Conservation (phyloP, 768 basidiomycete species). For the Fomitopsis serialis region DNA sequence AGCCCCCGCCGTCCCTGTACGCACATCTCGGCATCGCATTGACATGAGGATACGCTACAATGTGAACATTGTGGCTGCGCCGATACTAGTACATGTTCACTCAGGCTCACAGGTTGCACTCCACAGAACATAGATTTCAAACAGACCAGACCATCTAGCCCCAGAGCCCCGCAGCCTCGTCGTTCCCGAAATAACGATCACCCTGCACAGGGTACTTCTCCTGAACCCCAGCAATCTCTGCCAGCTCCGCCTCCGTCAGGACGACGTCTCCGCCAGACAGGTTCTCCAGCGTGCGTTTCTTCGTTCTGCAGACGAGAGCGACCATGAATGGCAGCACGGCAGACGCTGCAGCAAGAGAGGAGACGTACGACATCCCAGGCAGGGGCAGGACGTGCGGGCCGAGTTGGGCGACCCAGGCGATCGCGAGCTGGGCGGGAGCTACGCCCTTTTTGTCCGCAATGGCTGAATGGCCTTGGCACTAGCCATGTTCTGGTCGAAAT, state of each 20-base stretch:
- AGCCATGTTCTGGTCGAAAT: slow-evolving; percentile 32
- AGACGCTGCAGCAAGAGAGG: neutral
- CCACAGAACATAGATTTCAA: no score
- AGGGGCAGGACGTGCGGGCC: slow-evolving; percentile 38
- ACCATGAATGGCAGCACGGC: neutral
- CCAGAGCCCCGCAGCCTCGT: slow-evolving; percentile 24
- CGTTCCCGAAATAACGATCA: slow-evolving; percentile 26
- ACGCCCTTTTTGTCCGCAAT: slow-evolving; percentile 36
- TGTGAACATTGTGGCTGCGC: no score
- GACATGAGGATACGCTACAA: no score
- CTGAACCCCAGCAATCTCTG: slow-evolving; percentile 24
- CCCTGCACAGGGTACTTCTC: slow-evolving; percentile 32
- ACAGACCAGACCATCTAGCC: no score
- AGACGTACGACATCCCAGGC: slow-evolving; percentile 35
- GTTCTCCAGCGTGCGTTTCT: slow-evolving; percentile 30
- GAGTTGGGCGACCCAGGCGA: slow-evolving; percentile 32
- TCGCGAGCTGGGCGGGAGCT: slow-evolving; percentile 30
- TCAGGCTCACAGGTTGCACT: no score
- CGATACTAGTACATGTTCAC: no score
- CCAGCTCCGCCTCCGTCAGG: slow-evolving; percentile 4
- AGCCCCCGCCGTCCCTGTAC: no score
- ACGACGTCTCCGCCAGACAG: slow-evolving; percentile 37
- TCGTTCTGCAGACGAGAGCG: neutral
- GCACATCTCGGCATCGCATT: no score
- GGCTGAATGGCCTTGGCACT: slow-evolving; percentile 34